These are phyloP conservation scores for Eremothecium cymbalariae DNA, from an alignment of 1,139 yeast genomes.

Conservation along the genomic window DNA sequence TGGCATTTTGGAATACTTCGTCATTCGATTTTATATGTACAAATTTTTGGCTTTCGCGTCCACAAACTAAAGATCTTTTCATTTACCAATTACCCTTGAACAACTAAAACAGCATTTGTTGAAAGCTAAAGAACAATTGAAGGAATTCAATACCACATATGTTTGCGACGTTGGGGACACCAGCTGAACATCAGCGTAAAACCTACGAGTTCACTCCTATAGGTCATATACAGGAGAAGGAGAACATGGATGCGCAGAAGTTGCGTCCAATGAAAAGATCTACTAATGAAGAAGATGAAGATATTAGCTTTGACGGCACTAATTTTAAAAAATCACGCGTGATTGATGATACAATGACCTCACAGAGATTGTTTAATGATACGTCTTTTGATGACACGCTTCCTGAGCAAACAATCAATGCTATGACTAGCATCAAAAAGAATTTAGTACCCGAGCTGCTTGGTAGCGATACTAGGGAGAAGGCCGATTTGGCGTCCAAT, in stretches of 20 bases:
- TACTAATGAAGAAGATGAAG: conserved; percentile 7
- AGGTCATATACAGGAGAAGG: conserved; percentile 25
- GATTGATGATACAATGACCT: conserved; percentile 23
- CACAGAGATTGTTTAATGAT: conserved; percentile 25
- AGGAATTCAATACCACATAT: conserved; percentile 2
- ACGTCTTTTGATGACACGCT: conserved; percentile 29
- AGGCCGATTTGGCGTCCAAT: conserved; percentile 35
- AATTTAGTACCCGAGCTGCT: conserved; percentile 17
- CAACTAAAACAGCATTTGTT: too few relatives aligned
- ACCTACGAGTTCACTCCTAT: conserved; percentile 31
- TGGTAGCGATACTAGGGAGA: conserved; percentile 2
- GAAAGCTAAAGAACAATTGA: not conserved
- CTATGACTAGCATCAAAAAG: conserved; percentile 9
- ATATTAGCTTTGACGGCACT: conserved; percentile 9
- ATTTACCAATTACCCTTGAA: too few relatives aligned
- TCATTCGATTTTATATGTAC: too few relatives aligned
- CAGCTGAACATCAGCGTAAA: conserved; percentile 11
- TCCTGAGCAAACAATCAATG: conserved; percentile 17
- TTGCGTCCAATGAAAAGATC: conserved; percentile 8
- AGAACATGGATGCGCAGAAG: conserved; percentile 10
- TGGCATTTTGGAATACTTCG: too few relatives aligned
- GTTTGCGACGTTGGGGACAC: conserved; percentile 8
- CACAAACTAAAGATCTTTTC: too few relatives aligned
- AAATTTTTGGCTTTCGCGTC: too few relatives aligned
- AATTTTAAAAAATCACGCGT: conserved; percentile 7